Evolutionary conservation across 2,329 filamentous ascomycete genomes (phyloP), one percentile per base, ranked within the genome.

Genomic region (Coniochaeta sp.): DNA sequence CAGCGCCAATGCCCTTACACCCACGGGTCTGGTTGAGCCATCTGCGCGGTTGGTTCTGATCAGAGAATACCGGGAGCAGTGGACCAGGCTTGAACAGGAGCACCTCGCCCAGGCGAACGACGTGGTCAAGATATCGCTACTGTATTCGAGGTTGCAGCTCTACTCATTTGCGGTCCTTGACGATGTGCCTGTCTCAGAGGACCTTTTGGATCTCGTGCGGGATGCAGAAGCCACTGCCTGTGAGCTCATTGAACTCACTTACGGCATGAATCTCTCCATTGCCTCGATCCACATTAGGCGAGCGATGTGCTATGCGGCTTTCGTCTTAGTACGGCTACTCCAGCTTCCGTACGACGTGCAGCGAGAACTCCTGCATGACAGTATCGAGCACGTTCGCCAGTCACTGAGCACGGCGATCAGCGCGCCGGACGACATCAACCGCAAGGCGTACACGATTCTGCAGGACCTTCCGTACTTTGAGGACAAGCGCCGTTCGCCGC

Each of bases 401-500:
- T 48, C 45, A 2, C 6, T 48, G 14, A 48, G 45, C n/a, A 48
- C 45, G 18, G 20, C n/a, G 8, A 31, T 48, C 20, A 48, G 14
- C 24, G 26, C 45, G 10, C 45, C 45, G 27, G 45, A 48, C 26
- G 45, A 48, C n/a, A 30, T 48, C 18, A 48, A 22, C 45, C 18
- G 26, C 5, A 48, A 48, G 9, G 45, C 45, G 14, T 48, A 26
- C 27, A 20, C 45, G 2, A 6, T 48, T 16, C 26, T 48, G 4
- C 45, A 48, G 18, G 45, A 48, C 2, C 27, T 48, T 2, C 45
- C 26, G 12, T 48, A 48, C 26, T 7, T 48, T 14, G 45, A 48
- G 45, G 28, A 48, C 28, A 48, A 48, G 27, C 45, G 18, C 45
- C 45, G 45, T 31, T 48, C 45, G 2, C 45, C 45, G n/a, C 5